Conservation (phyloP, 371 early-diverging fungal species). For the Homolaphlyctis polyrhiza region DNA sequence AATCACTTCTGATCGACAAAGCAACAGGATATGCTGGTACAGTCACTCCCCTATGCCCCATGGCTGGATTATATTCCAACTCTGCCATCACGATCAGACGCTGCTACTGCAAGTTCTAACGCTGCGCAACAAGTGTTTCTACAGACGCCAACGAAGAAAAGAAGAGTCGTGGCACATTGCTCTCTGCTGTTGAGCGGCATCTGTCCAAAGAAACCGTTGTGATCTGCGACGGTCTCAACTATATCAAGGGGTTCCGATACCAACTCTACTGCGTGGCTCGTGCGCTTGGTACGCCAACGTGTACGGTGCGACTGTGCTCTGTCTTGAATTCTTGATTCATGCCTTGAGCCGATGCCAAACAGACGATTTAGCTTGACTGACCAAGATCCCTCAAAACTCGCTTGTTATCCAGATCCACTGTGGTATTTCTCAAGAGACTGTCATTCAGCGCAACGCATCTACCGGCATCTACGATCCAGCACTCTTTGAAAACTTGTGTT, state of each 20-base stretch:
- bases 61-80: not conserved
- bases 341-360: not conserved
- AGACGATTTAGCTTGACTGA: too few relatives aligned
- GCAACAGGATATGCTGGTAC: conserved; percentile 61
- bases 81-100: not conserved
- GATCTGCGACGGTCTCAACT: conserved; percentile 90
- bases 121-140: not conserved
- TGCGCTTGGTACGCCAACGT: conserved; percentile 83
- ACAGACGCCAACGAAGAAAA: conserved; percentile 68
- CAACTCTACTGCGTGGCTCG: conserved; percentile 91
- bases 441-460: conserved; percentile 58
- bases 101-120: not conserved
- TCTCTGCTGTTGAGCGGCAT: conserved; percentile 86
- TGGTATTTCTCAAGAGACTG: conserved; percentile 48
- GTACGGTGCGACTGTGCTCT: conserved; percentile 49
- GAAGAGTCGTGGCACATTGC: conserved; percentile 78
- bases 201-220: conserved; percentile 77
- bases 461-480: conserved; percentile 49
- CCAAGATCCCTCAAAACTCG: too few relatives aligned
- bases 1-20: conserved; percentile 57
- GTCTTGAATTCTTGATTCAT: not conserved
- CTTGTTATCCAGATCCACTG: conserved; percentile 17
- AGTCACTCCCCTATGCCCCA: not conserved
- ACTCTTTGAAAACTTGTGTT: conserved; percentile 75
- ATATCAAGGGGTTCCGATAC: conserved; percentile 97